Conservation (phyloP, 2,329 filamentous ascomycete genomes). For the Colletotrichum godetiae region DNA sequence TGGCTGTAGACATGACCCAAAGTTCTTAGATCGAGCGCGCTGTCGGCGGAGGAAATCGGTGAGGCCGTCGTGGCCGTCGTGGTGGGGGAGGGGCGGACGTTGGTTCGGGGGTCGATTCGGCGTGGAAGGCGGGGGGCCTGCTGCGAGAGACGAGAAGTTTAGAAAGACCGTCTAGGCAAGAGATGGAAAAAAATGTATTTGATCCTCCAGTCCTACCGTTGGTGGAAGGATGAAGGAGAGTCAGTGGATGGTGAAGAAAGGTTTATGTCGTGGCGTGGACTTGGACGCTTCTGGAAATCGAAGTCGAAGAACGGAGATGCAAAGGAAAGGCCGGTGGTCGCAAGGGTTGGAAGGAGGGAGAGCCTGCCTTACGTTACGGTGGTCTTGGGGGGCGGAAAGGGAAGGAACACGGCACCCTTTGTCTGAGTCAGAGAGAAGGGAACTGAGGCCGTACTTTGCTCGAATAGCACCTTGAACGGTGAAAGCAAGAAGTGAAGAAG, state of each 20-base stretch:
- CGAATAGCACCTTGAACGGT: background rate
- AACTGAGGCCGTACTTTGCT: background rate
- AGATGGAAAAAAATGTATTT: background rate
- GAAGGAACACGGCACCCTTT: constrained; percentile 23
- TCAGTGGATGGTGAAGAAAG: background rate
- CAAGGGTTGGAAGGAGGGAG: constrained; percentile 29
- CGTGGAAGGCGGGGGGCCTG: constrained; percentile 17
- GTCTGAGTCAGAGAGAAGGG: constrained; percentile 31
- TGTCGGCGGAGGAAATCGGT: constrained; percentile 22
- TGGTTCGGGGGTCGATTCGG: constrained; percentile 4
- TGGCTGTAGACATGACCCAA: constrained; percentile 46
- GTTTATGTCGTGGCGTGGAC: constrained; percentile 6
- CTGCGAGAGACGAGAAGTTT: constrained; percentile 13
- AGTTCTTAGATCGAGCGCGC: constrained; percentile 20
- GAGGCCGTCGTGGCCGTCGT: constrained; percentile 41
- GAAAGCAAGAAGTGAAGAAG: constrained; percentile 17
- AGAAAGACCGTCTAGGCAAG: constrained; percentile 7
- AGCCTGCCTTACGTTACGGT: constrained; percentile 20
- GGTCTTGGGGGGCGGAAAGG: constrained; percentile 8
- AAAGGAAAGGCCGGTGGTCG: constrained; percentile 17
- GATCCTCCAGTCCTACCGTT: background rate
- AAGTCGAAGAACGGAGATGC: background rate
- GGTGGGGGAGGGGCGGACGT: constrained; percentile 31
- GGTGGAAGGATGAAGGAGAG: background rate
- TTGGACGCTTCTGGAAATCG: constrained; percentile 15